These are phyloP conservation scores for Candida sojae DNA, from an alignment of 1,139 yeast genomes.

Conservation along the genomic window DNA sequence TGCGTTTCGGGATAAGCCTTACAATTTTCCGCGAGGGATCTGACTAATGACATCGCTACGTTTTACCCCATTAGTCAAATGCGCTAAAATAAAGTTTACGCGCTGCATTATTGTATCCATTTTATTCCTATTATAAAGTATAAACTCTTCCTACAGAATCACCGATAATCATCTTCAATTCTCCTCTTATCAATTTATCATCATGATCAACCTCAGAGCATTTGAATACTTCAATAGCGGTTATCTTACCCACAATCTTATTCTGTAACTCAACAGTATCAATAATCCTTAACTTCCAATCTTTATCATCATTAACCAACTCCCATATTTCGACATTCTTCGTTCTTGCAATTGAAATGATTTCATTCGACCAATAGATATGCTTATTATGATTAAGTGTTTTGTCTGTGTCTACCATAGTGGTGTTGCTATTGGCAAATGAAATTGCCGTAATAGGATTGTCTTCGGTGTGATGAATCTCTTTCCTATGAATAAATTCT, in stretches of 20 bases:
- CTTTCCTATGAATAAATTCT: constrained; percentile 27
- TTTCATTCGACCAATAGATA: constrained; percentile 41
- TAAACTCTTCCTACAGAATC: constrained; percentile 44
- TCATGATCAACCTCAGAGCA: constrained; percentile 34
- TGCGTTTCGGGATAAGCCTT: too few relatives aligned
- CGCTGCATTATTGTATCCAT: too few relatives aligned
- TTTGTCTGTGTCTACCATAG: constrained; percentile 27
- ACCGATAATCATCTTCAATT: constrained; percentile 34
- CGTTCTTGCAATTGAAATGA: constrained; percentile 28
- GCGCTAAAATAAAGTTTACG: too few relatives aligned
- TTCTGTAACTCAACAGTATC: constrained; percentile 19
- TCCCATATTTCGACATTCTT: constrained; percentile 27
- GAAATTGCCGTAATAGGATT: constrained; percentile 22
- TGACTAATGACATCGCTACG: background rate
- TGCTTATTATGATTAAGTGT: constrained; percentile 28
- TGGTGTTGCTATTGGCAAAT: constrained; percentile 36
- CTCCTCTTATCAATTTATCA: constrained; percentile 38
- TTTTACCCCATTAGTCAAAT: background rate
- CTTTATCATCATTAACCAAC: constrained; percentile 18
- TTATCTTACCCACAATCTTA: constrained; percentile 20
- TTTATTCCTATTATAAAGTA: constrained; percentile 11
- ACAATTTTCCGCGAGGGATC: too few relatives aligned
- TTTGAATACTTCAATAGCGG: constrained; percentile 32
- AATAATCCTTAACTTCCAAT: constrained; percentile 26
- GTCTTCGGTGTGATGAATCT: constrained; percentile 17